Percentiles rank a stretch among this genome's conserved stretches.
Conservation (phyloP, 371 early-diverging fungal genomes). For the Mortierella sp. region DNA sequence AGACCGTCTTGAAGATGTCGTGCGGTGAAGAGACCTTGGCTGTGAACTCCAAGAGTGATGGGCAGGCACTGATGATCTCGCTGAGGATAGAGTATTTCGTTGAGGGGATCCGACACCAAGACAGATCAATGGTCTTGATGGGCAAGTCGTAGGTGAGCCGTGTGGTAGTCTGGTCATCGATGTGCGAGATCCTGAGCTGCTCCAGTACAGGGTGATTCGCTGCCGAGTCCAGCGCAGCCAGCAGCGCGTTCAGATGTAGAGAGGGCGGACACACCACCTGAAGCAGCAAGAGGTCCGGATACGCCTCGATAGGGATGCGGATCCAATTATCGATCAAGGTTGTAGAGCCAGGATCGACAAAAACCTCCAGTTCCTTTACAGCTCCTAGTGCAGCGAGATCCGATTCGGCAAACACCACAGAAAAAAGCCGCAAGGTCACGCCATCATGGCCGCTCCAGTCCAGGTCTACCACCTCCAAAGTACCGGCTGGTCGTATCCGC, state of each 20-base stretch:
- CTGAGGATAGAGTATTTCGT: too few relatives aligned
- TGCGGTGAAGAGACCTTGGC: too few relatives aligned
- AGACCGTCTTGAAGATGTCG: too few relatives aligned
- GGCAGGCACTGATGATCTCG: too few relatives aligned
- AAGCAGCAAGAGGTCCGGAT: too few relatives aligned
- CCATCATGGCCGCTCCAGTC: neutral
- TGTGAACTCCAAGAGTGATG: too few relatives aligned
- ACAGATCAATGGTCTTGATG: neutral
- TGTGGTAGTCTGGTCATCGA: neutral
- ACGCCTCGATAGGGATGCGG: neutral
- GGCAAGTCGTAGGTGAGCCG: neutral
- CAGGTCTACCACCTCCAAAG: neutral
- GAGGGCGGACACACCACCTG: too few relatives aligned
- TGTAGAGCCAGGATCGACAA: neutral
- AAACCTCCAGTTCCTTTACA: neutral
- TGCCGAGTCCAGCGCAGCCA: too few relatives aligned
- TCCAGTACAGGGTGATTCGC: neutral
- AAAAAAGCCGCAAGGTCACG: neutral
- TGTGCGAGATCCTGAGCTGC: neutral
- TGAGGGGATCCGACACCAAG: too few relatives aligned
- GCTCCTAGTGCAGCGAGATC: neutral
- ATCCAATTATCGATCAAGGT: too few relatives aligned
- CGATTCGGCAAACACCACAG: neutral
- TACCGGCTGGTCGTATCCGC: neutral
- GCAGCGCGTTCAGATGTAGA: too few relatives aligned